These are phyloP conservation scores for Backusella tuberculispora DNA, from an alignment of 192 early-diverging fungal species.

Conservation along the genomic window DNA sequence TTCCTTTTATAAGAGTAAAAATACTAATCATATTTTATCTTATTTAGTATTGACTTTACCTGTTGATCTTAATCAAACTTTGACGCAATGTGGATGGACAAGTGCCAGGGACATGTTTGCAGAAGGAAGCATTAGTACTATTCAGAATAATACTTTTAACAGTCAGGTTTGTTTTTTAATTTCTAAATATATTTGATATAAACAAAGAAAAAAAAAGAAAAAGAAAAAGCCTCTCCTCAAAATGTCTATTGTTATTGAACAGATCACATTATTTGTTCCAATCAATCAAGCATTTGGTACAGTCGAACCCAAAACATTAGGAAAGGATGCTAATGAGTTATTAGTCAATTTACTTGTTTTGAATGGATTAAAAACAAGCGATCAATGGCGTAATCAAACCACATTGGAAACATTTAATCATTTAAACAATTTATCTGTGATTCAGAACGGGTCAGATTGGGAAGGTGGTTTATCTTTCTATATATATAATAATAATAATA, in stretches of 20 bases:
- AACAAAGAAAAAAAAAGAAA: too few species aligned
- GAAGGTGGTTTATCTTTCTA: constrained; percentile 10
- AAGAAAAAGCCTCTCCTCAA: too few species aligned
- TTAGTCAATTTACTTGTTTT: constrained; percentile 14
- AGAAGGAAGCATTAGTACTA: constrained; percentile 1
- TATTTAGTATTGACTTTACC: background rate
- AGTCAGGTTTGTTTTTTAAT: constrained; percentile 13
- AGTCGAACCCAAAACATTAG: background rate
- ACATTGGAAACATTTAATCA: constrained; percentile 4
- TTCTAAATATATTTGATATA: background rate
- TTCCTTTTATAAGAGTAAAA: background rate
- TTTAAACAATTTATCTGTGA: constrained; percentile 2
- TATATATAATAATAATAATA: too few species aligned
- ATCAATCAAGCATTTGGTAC: constrained; percentile 7
- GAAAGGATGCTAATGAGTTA: constrained; percentile 4
- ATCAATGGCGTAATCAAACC: background rate
- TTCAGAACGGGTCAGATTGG: background rate
- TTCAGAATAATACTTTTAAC: constrained; percentile 7
- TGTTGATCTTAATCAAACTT: constrained; percentile 5
- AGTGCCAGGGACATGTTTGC: constrained; percentile 14
- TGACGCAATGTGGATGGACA: constrained; percentile 5
- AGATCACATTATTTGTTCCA: constrained; percentile 11
- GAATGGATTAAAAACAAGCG: constrained; percentile 8
- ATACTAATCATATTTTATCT: background rate
- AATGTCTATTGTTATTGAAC: background rate